Evolutionary conservation across 371 early-diverging fungal species (phyloP), one percentile per base, ranked within the genome.

Genomic region (Mortierella sp.): DNA sequence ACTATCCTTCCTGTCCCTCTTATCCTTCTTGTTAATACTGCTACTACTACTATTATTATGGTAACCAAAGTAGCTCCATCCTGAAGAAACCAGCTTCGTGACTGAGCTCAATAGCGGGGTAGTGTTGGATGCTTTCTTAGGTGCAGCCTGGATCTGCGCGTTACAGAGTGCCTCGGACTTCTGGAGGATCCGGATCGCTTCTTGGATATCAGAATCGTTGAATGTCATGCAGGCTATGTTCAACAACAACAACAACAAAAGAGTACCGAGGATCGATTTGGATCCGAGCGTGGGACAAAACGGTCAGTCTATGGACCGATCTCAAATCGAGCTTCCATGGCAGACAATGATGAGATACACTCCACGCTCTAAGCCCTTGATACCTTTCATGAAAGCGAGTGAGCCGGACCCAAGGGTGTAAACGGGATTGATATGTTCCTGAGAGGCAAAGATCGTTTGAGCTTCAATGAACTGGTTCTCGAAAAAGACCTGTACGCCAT

Each of bases 401-500:
- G 76, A 61, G 13, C 76, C 76, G 5, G 76, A 76, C n/a, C 76
- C 76, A 24, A 76, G 63, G 45, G 70, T 66, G 42, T 65, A 76
- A 51, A 76, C 57, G 34, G 76, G 76, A 19, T 76, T 66, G 43
- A 61, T 54, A 21, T 76, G 70, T 16, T 76, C 76, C 56, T 66
- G 76, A 9, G 76, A 38, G 2, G 76, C 54, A 66, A 76, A 76
- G 54, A 66, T 58, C 31, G 63, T 61, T 27, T 76, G 76, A 23
- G 87, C 86, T 48, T 84, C 78, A 21, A 78, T 63, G 64, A 87
- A 87, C 53, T 83, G 68, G 72, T 87, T 87, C 55, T 86, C 83
- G 51, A 87, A 87, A 34, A 87, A 83, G 21, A 79, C 73, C 24
- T 78, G 46, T 27, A 87, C 80, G 19, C 84, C 87, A 10, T 67